phyloP scores from a whole-genome alignment of 805 yeast species.

The Starmerella bombi region DNA sequence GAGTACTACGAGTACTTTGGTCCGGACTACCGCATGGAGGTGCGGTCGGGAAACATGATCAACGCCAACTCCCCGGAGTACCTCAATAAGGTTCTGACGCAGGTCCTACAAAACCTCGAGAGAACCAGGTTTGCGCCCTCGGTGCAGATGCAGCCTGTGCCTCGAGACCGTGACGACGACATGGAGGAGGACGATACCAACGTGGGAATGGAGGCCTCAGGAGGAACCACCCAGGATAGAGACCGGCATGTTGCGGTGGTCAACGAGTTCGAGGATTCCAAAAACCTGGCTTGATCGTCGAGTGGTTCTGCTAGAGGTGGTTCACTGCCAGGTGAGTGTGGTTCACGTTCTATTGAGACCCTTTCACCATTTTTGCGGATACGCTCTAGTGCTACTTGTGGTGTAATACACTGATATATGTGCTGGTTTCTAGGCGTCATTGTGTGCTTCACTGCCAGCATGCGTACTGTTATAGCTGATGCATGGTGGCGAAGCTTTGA shows the following conservation, averaged over 20 bases:
- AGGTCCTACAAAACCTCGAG: slow-evolving; percentile 65
- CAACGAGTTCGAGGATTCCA: slow-evolving; percentile 60
- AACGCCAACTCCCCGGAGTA: slow-evolving; percentile 92
- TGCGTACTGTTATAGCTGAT: too few species aligned
- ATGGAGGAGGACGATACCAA: slow-evolving; percentile 83
- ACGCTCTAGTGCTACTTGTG: too few species aligned
- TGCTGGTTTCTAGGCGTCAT: too few species aligned
- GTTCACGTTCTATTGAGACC: too few species aligned
- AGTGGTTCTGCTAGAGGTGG: too few species aligned
- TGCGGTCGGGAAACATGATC: slow-evolving; percentile 90
- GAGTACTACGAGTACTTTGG: slow-evolving; percentile 96
- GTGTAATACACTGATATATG: too few species aligned
- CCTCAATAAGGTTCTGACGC: slow-evolving; percentile 66
- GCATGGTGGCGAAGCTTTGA: too few species aligned
- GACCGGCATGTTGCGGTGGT: slow-evolving; percentile 60
- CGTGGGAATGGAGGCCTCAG: slow-evolving; percentile 66
- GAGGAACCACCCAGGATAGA: slow-evolving; percentile 77
- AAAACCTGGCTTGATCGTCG: slow-evolving; percentile 15
- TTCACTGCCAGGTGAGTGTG: too few species aligned
- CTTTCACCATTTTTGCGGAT: too few species aligned
- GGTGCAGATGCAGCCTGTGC: slow-evolving; percentile 82
- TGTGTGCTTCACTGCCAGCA: too few species aligned
- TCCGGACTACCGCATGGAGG: slow-evolving; percentile 91
- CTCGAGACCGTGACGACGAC: slow-evolving; percentile 72
- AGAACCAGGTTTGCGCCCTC: slow-evolving; percentile 95